These are phyloP conservation scores for Dothistroma septosporum DNA, from an alignment of 2,329 filamentous ascomycete species.

Conservation along the genomic window DNA sequence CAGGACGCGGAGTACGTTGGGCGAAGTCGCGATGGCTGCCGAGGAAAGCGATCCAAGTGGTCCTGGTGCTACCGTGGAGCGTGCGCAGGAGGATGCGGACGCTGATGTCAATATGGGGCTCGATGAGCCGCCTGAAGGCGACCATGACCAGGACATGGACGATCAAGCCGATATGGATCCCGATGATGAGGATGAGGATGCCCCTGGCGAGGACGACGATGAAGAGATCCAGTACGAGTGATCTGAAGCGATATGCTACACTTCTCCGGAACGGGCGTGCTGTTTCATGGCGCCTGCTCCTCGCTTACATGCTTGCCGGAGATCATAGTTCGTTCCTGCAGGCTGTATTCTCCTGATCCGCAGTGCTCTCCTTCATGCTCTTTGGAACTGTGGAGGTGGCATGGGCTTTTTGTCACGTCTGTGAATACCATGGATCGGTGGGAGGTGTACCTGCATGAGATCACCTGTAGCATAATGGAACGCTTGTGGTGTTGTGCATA, in stretches of 20 bases:
- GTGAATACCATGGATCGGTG: neutral
- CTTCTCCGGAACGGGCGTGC: neutral
- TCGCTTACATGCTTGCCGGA: neutral
- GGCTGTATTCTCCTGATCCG: no score
- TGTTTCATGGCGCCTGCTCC: neutral
- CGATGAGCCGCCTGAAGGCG: slow-evolving; percentile 2
- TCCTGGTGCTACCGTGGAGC: slow-evolving; percentile 26
- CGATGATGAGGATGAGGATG: slow-evolving; percentile 25
- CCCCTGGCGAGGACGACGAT: slow-evolving; percentile 26
- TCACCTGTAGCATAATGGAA: neutral
- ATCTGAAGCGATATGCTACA: neutral
- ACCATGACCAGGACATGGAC: slow-evolving; percentile 3
- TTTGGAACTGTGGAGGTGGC: neutral
- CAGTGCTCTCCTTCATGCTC: neutral
- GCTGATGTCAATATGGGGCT: slow-evolving; percentile 13
- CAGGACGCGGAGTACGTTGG: slow-evolving; percentile 44
- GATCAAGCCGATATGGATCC: slow-evolving; percentile 21
- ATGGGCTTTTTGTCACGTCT: neutral
- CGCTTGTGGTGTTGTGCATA: neutral
- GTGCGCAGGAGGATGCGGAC: slow-evolving; percentile 29
- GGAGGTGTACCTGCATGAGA: neutral
- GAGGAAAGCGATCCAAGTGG: slow-evolving; percentile 33
- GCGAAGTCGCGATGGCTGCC: slow-evolving; percentile 33
- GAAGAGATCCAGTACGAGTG: slow-evolving; percentile 31
- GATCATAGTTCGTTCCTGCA: neutral